Evolutionary conservation across 2,329 filamentous ascomycete genomes (phyloP), one percentile per base, ranked within the genome.

Genomic region (Passalora sequoiae): DNA sequence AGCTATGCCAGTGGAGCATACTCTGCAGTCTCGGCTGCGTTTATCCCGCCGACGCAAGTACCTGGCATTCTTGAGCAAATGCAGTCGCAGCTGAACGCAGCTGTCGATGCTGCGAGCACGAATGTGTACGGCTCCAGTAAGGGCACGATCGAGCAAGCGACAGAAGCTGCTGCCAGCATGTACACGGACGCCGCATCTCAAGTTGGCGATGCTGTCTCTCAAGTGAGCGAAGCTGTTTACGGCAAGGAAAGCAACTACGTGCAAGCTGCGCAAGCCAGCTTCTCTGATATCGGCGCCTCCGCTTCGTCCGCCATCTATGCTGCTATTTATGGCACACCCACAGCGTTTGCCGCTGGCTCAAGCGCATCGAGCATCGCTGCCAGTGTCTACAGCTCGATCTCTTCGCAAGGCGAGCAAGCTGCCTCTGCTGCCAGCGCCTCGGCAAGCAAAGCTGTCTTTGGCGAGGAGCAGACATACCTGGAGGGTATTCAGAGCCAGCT

Each of bases 31-130:
- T 63, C 63, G 36, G 67, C 70, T 4, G 64, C 73, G 13, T 77
- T 78, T 55, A 79, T 78, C 2, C 74, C 77, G 17, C 75, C 78
- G 3, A 73, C 79, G 22, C 67, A 72, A 10, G 62, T 82, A 15
- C 77, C 82, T 51, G 71, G 70, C 8, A 75, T 81, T 33, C 61
- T 83, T 19, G 71, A 73, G 21, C 67, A 73, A n/a, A 76, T 76
- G 10, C 76, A 69, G 42, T 69, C 72, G 8, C 76, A 78, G 50
- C 65, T 83, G 30, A 71, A 78, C 38, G 66, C 73, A 16, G 77
- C 74, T n/a, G 73, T 83, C 6, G 72, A 76, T 33, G 77, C 76
- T 31, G 79, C 76, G 1, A 78, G 73, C 33, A 61, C 70, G 8
- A 76, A 78, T 33, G 61, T 80, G 13, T 81, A 82, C 53, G 78